Percentiles rank a stretch among this genome's conserved stretches.
phyloP scores from a whole-genome alignment of 2,329 filamentous ascomycete genomes.

The Pezicula neosporulosa region DNA sequence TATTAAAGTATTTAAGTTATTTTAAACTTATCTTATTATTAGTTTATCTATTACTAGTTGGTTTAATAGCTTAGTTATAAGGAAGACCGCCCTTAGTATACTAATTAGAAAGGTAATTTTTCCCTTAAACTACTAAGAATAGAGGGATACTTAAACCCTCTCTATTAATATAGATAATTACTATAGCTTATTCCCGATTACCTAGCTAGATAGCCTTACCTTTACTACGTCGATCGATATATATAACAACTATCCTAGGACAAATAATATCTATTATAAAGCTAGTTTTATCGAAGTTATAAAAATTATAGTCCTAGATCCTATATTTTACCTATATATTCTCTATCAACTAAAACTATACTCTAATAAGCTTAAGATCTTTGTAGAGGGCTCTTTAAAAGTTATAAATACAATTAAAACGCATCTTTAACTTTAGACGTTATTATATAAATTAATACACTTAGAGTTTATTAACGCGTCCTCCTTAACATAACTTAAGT shows the following conservation, averaged over 20 bases:
- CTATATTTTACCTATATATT: slow-evolving; percentile 15
- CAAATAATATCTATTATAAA: too few species aligned
- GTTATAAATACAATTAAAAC: too few species aligned
- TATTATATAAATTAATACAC: not conserved
- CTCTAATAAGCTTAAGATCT: slow-evolving; percentile 14
- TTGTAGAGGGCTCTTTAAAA: too few species aligned
- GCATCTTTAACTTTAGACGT: slow-evolving; percentile 7
- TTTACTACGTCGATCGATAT: too few species aligned
- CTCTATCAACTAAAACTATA: slow-evolving; percentile 13
- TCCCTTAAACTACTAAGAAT: too few species aligned
- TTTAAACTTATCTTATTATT: too few species aligned
- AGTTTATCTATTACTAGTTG: slow-evolving; percentile 31
- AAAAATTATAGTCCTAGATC: slow-evolving; percentile 14
- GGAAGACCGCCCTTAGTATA: slow-evolving; percentile 22
- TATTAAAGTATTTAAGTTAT: too few species aligned
- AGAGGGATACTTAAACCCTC: too few species aligned
- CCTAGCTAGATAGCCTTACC: too few species aligned
- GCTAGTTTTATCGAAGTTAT: slow-evolving; percentile 23
- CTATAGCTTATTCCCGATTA: too few species aligned
- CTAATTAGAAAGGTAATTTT: slow-evolving; percentile 19
- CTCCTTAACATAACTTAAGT: slow-evolving; percentile 6
- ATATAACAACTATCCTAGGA: too few species aligned
- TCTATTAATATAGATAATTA: too few species aligned
- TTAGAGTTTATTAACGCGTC: not conserved
- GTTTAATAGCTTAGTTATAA: slow-evolving; percentile 25